Evolutionary conservation across 2,329 filamentous ascomycete genomes (phyloP), one percentile per base, ranked within the genome.

Genomic region (Alternaria tenuissima): DNA sequence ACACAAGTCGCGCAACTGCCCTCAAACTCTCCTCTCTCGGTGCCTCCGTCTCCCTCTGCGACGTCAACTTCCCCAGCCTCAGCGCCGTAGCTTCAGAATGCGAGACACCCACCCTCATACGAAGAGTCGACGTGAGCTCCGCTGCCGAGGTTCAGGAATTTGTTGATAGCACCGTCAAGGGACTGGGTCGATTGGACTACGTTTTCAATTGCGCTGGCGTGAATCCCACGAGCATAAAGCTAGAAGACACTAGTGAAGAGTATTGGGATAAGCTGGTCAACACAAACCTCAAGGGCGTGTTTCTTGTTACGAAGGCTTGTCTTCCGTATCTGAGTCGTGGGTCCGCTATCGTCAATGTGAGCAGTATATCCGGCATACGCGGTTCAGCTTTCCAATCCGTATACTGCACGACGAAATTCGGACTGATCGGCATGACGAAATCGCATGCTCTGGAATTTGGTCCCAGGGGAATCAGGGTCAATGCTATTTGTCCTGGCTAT

Each of bases 181-280:
- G 73, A 16, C 77, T 80, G 39, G 76, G 77, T 22, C 57, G 59
- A 2, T 68, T 84, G 3, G 68, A 81, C 57, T 75, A 80, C 38
- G 79, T 82, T 1, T 82, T 80, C 62, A 83, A 83, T 69, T 76
- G 80, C 65, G 82, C 81, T 0, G 82, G 82, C 34, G 73, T 84
- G n/a, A 85, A 85, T 62, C 82, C 83, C 2, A 83, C 80, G 0
- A 69, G 71, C 1, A 73, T 80, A 24, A 69, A 78, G 3, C 75
- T 83, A 28, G 76, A 75, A 32, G 71, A 78, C 5, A 79, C 79
- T 1, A 75, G 76, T 3, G 81, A 86, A 57, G 82, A 74, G 11
- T 86, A 83, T 64, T 84, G 79, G 73, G 78, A 82, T 62, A 80
- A 77, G 44, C 71, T 85, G 7, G 71, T 85, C 22, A 77, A 79